Conservation (phyloP, 2,329 filamentous ascomycete genomes). For the Triangularia setosa region DNA sequence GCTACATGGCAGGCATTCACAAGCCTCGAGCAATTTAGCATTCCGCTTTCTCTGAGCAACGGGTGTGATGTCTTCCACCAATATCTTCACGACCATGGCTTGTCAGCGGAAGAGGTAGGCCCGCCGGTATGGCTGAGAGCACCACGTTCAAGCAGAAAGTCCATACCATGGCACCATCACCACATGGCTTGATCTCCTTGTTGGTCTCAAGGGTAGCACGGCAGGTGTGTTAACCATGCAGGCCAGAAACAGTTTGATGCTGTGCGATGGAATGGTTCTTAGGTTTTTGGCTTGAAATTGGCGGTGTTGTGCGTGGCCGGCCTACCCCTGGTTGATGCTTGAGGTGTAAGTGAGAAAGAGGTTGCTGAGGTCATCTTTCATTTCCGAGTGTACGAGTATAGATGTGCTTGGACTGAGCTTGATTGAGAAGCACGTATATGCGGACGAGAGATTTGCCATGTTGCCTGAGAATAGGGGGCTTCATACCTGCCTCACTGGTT, state of each 20-base stretch:
- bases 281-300: background rate
- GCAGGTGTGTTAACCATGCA: background rate
- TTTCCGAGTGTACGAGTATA: background rate
- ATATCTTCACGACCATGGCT: background rate
- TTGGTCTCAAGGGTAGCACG: background rate
- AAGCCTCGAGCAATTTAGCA: background rate
- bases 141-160: background rate
- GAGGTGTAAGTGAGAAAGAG: background rate
- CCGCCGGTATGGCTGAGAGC: background rate
- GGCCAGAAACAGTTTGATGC: background rate
- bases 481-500: background rate
- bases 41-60: background rate
- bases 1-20: background rate
- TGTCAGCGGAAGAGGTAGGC: background rate
- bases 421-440: background rate
- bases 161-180: background rate
- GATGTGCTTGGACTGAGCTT: background rate
- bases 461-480: background rate
- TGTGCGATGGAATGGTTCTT: background rate
- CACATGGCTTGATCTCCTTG: background rate
- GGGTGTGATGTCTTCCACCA: too few relatives aligned
- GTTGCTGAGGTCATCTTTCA: background rate
- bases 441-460: background rate
- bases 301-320: background rate
- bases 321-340: background rate